Percentiles rank a stretch among this genome's conserved stretches.
Evolutionary conservation across 202 grass and related monocot genomes (phyloP).

Genomic region (Carex arenaria): DNA sequence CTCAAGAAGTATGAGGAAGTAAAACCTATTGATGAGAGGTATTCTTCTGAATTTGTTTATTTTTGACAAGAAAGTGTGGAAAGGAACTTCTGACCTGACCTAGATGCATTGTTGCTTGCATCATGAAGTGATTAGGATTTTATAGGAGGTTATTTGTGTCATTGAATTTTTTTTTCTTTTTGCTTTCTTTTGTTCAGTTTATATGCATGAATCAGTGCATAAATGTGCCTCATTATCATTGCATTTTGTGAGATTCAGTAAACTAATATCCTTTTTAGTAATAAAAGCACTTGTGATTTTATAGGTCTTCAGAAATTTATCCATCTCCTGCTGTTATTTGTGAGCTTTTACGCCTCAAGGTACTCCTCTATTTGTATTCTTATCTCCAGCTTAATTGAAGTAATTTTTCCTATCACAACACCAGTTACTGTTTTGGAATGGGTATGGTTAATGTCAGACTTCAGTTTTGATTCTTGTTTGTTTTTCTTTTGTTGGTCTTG

Average conservation of each 20-base stretch:
- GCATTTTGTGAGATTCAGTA: background rate
- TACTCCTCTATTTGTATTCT: slow-evolving; percentile 25
- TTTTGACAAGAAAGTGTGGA: background rate
- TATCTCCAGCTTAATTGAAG: background rate
- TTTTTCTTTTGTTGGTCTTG: background rate
- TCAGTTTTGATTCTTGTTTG: background rate
- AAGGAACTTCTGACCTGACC: background rate
- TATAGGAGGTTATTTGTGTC: background rate
- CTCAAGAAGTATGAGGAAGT: slow-evolving; percentile 73
- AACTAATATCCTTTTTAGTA: background rate
- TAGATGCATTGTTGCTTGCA: background rate
- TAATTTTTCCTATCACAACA: background rate
- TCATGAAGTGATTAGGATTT: background rate
- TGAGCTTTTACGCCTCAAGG: slow-evolving; percentile 79
- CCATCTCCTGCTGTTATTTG: slow-evolving; percentile 42
- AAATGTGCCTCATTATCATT: background rate
- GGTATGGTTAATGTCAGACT: background rate
- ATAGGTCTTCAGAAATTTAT: slow-evolving; percentile 40
- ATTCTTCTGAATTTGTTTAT: slow-evolving; percentile 17
- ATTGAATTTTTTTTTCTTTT: slow-evolving; percentile 32
- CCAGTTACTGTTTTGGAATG: background rate
- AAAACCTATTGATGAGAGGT: slow-evolving; percentile 54
- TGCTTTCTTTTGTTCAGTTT: background rate
- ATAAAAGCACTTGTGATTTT: slow-evolving; percentile 22
- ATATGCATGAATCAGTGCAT: background rate